Conservation (phyloP, 352 stramenopile species). For the Phytopythium cucurbitacearum region DNA sequence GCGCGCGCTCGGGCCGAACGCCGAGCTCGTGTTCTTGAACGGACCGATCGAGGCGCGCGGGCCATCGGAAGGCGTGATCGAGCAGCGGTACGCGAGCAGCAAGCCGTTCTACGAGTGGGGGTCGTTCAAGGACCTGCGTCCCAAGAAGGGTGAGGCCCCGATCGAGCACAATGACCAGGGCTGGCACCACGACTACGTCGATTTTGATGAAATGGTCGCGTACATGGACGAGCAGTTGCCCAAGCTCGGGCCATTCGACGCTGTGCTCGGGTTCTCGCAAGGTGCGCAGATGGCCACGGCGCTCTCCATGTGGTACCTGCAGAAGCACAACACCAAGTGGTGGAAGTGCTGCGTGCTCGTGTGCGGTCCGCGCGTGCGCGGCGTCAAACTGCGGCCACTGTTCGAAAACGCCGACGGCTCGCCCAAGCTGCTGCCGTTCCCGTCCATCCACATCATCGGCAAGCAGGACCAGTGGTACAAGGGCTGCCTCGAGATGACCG, state of each 20-base stretch:
- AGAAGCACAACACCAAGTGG: slow-evolving; percentile 19
- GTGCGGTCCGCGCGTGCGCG: slow-evolving; percentile 24
- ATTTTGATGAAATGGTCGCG: slow-evolving; percentile 35
- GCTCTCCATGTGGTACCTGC: slow-evolving; percentile 40
- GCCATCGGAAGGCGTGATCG: slow-evolving; percentile 38
- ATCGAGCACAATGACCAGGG: slow-evolving; percentile 21
- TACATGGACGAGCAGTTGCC: slow-evolving; percentile 44
- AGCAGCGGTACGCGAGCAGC: slow-evolving; percentile 34
- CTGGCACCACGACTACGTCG: slow-evolving; percentile 45
- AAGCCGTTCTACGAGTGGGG: slow-evolving; percentile 55
- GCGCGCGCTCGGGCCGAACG: slow-evolving; percentile 29
- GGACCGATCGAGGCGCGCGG: slow-evolving; percentile 36
- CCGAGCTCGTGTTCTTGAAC: slow-evolving; percentile 60
- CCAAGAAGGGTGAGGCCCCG: slow-evolving; percentile 13
- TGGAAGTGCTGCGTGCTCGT: slow-evolving; percentile 57
- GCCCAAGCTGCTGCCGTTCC: slow-evolving; percentile 32
- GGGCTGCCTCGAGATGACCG: slow-evolving; percentile 31
- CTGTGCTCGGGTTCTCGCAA: slow-evolving; percentile 69
- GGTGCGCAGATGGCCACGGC: slow-evolving; percentile 42
- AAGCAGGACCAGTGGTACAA: slow-evolving; percentile 47
- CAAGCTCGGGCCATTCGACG: slow-evolving; percentile 46
- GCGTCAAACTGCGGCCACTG: slow-evolving; percentile 15
- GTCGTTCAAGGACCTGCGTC: slow-evolving; percentile 18
- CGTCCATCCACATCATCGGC: slow-evolving; percentile 62
- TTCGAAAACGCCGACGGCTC: slow-evolving; percentile 34